phyloP scores from a whole-genome alignment of 345 rosid species.

The Eucalyptus cloeziana region DNA sequence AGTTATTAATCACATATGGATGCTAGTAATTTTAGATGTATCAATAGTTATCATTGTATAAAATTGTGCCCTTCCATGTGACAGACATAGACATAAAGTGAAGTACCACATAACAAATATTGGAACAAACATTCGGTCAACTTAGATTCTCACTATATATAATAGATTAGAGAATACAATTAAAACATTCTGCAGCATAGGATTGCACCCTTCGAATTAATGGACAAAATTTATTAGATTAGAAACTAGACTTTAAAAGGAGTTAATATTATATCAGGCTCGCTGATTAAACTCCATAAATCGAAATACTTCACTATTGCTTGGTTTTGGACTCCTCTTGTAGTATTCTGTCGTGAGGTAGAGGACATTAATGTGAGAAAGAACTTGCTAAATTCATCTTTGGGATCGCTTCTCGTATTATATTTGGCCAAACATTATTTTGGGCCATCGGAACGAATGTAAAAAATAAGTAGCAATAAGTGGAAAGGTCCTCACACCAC shows the following conservation, averaged over 20 bases:
- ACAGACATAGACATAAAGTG: too few species aligned
- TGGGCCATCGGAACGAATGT: neutral
- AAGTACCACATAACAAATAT: too few species aligned
- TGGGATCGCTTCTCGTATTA: neutral
- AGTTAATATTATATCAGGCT: neutral
- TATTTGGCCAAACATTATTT: neutral
- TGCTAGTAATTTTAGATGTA: too few species aligned
- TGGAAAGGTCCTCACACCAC: neutral
- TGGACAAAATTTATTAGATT: neutral
- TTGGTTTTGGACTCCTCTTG: neutral
- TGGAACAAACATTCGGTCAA: too few species aligned
- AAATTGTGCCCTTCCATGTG: too few species aligned
- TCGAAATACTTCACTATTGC: neutral
- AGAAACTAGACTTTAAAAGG: neutral
- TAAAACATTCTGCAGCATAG: neutral
- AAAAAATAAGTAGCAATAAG: neutral
- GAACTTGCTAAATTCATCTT: too few species aligned
- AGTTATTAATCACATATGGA: too few species aligned
- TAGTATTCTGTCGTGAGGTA: neutral
- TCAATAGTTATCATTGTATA: too few species aligned
- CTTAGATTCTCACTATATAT: too few species aligned
- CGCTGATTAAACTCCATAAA: neutral
- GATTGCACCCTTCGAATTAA: neutral
- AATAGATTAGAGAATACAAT: neutral
- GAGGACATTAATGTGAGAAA: too few species aligned